Evolutionary conservation across 176 grass and related monocot species (phyloP).

Genomic region (Zea mays): DNA sequence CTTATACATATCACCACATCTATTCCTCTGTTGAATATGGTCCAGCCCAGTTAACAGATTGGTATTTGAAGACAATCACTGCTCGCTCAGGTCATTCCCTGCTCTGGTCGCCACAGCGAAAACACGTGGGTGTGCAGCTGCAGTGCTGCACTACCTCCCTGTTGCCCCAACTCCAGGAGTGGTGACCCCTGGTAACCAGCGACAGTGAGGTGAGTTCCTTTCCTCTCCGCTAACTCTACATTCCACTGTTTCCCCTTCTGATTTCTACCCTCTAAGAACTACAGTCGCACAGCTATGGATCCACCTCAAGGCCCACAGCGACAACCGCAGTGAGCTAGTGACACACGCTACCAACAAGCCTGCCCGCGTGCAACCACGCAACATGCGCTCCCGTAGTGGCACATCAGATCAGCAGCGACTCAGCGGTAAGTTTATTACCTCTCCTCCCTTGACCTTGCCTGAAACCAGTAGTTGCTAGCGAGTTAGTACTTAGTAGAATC

Average conservation of each 20-base stretch:
- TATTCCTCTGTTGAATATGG: neutral
- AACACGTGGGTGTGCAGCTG: fast-evolving
- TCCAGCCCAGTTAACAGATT: neutral
- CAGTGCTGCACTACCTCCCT: neutral
- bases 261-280: no score
- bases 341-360: neutral
- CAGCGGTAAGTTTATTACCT: neutral
- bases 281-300: no score
- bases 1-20: neutral
- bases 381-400: neutral
- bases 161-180: neutral
- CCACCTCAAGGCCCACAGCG: neutral
- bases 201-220: neutral
- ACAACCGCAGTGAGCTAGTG: neutral
- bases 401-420: neutral
- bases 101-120: neutral
- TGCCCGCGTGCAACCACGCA: neutral
- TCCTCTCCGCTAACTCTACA: neutral
- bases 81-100: neutral
- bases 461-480: neutral
- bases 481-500: neutral
- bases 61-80: neutral
- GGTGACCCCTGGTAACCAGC: neutral
- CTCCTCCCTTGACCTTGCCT: neutral
- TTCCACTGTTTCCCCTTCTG: no score